Conservation (phyloP, 2,329 filamentous ascomycete genomes). For the Biscogniauxia sp. region DNA sequence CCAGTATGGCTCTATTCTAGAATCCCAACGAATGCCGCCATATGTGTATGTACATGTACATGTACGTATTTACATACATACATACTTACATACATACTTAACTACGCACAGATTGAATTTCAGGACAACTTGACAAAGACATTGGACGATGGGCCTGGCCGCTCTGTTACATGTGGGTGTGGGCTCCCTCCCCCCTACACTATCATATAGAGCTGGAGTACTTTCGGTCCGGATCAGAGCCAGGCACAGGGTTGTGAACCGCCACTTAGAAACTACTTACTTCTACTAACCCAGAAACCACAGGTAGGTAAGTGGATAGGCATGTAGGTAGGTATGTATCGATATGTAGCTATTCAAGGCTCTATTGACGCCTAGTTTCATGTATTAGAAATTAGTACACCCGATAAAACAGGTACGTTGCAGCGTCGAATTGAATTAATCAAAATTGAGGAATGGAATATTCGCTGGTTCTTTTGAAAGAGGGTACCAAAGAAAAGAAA, state of each 20-base stretch:
- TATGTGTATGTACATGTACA: background rate
- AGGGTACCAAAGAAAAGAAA: too few relatives aligned
- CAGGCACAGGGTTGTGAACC: background rate
- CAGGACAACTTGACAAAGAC: background rate
- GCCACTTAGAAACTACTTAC: background rate
- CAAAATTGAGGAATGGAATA: background rate
- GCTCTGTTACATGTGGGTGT: background rate
- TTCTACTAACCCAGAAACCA: too few relatives aligned
- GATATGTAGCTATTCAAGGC: too few relatives aligned
- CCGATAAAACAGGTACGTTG: too few relatives aligned
- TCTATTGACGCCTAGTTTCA: too few relatives aligned
- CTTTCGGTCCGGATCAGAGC: background rate
- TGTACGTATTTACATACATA: too few relatives aligned
- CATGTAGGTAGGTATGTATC: too few relatives aligned
- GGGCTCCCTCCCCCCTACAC: background rate
- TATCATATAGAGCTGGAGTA: background rate
- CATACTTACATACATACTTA: too few relatives aligned
- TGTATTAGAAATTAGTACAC: too few relatives aligned
- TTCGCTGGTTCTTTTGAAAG: background rate
- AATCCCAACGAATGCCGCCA: background rate
- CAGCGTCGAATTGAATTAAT: background rate
- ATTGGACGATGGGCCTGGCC: background rate
- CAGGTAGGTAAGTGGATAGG: too few relatives aligned
- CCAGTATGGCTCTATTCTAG: background rate
- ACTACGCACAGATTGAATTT: background rate